Conservation (phyloP, 345 rosid species). For the Populus simonii region DNA sequence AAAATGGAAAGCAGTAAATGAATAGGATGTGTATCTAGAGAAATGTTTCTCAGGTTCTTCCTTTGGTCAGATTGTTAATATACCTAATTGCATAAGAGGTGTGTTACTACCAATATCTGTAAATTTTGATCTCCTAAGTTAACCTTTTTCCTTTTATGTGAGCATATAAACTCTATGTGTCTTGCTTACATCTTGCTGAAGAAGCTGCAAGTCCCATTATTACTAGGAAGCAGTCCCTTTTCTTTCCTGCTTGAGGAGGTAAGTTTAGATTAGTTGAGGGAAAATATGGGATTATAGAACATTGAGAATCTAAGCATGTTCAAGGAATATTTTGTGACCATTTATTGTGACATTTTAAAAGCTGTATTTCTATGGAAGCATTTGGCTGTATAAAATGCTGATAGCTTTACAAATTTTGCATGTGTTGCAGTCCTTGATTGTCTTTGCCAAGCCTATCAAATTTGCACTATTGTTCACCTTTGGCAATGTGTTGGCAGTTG, state of each 20-base stretch:
- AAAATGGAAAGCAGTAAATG: not conserved
- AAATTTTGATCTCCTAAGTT: slow-evolving; percentile 1
- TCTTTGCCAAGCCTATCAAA: slow-evolving; percentile 71
- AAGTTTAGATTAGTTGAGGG: not conserved
- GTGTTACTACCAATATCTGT: not conserved
- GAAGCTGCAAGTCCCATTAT: not conserved
- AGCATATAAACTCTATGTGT: not conserved
- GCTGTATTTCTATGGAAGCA: not conserved
- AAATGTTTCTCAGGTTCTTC: not conserved
- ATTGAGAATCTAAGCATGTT: not conserved
- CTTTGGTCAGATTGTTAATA: not conserved
- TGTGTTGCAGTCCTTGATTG: slow-evolving; percentile 72
- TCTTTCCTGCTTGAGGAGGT: not conserved
- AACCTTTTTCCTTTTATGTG: not conserved
- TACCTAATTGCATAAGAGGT: not conserved
- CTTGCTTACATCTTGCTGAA: not conserved
- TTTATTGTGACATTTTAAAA: not conserved
- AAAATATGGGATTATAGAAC: not conserved
- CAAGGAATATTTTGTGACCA: not conserved
- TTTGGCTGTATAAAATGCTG: not conserved
- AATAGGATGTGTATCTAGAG: not conserved
- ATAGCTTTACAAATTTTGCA: slow-evolving; percentile 5
- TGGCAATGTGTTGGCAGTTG: slow-evolving; percentile 84
- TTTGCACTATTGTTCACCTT: slow-evolving; percentile 86
- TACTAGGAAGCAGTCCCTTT: not conserved